Base-by-base conservation (phyloP, 768 basidiomycete species). In the Suillus paluster region DNA sequence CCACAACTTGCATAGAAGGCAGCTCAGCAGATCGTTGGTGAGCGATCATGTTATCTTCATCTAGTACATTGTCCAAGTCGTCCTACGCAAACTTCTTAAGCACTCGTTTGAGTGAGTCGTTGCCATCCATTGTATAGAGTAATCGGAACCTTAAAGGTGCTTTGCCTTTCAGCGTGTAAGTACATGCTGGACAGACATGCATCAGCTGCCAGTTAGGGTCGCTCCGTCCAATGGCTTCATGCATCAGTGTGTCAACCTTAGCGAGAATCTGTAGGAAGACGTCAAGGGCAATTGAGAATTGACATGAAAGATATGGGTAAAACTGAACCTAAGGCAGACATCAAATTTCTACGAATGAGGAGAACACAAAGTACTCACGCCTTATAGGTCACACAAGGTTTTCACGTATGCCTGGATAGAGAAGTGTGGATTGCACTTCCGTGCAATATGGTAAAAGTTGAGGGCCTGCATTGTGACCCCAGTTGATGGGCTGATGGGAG, bases 281-380 rank as follows among this genome's bases (percentile, higher is more conserved):
- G 58, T 77, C 71, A 38, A 64, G 71, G 0, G 67, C 62, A 14
- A 68, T 64, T 2, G 69, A 63, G 41, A 77, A 71, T 56, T 75
- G 73, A 2, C 53, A 3, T 0, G 46, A 57, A 9, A 70, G 38
- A 36, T 60, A 61, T 7, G 23, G 38, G 9, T 62, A 56, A 25
- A 58, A 67, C 8, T 62, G 46, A 23, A 67, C 45, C 62, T 39
- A 36, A 17, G 49, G 3, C 15, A 30, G 12, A 45, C n/a, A 1
- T 42, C 11, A 9, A 34, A 6, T n/a, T n/a, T 21, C n/a, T 8
- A 10, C 3, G 9, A 8, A 19, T 2, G 19, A 63, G 8, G 41
- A 12, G 45, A 15, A 30, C 30, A 30, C 6, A 30, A 30, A 21
- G 5, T 11, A 61, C 55, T 36, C 41, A 64, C 59, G 3, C 63